Conservation (phyloP, 1,284 basidiomycete genomes). For the Puccinia sorghi region DNA sequence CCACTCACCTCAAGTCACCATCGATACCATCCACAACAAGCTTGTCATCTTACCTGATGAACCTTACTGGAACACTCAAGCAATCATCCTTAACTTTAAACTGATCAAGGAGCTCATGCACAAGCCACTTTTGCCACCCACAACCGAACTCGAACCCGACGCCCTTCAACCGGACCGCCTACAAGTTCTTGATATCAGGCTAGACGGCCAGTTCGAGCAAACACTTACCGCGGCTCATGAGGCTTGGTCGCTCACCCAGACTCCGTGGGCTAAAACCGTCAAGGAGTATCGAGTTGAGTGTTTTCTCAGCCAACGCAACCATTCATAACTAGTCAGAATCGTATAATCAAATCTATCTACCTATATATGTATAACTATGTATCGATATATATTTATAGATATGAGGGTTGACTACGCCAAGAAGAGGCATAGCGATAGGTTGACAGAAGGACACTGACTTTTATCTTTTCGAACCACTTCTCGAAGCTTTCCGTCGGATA, state of each 20-base stretch:
- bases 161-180: not conserved
- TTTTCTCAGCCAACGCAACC: conserved; percentile 17
- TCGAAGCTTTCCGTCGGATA: conserved; percentile 29
- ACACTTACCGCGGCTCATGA: conserved; percentile 30
- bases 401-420: not conserved
- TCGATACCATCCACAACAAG: conserved; percentile 32
- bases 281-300: conserved; percentile 41
- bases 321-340: not conserved
- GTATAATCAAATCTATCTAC: not conserved
- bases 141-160: not conserved
- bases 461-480: not conserved
- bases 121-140: not conserved
- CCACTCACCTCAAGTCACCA: not conserved
- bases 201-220: conserved; percentile 44
- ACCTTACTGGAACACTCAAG: conserved; percentile 35
- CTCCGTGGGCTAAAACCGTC: conserved; percentile 40
- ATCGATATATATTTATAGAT: not conserved
- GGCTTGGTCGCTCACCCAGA: conserved; percentile 30
- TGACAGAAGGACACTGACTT: conserved; percentile 29
- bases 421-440: not conserved
- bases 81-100: conserved; percentile 25
- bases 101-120: conserved; percentile 24
- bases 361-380: not conserved
- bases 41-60: conserved; percentile 19
- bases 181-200: conserved; percentile 28